Evolutionary conservation across 352 stramenopile species (phyloP).

Genomic region (Phytopythium aichiense): DNA sequence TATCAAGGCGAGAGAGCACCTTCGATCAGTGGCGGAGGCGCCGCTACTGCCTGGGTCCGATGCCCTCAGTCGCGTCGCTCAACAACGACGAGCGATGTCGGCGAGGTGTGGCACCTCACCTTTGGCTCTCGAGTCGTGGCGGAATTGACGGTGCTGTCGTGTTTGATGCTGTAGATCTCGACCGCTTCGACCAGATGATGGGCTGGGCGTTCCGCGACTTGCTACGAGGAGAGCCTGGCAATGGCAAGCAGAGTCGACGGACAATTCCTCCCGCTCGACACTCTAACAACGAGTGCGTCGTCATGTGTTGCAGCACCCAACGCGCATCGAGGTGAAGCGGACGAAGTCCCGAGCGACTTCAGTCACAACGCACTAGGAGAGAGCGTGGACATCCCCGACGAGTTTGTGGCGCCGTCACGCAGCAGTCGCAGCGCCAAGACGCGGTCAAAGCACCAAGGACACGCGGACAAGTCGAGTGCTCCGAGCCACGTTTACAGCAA

Average conservation of each 20-base stretch:
- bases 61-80: not conserved
- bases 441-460: constrained; percentile 11
- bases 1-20: not conserved
- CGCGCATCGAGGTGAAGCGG: no score
- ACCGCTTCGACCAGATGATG: constrained; percentile 54
- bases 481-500: constrained; percentile 29
- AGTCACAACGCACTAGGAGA: constrained; percentile 32
- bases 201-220: constrained; percentile 53
- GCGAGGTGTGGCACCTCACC: not conserved
- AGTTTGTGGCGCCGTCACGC: constrained; percentile 34
- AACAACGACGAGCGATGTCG: constrained; percentile 3
- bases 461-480: constrained; percentile 11
- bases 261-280: no score
- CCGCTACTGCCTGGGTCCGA: not conserved
- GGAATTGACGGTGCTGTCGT: not conserved
- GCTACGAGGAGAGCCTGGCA: not conserved
- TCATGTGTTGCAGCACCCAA: not conserved
- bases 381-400: constrained; percentile 24
- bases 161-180: constrained; percentile 30
- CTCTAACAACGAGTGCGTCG: not conserved
- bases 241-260: constrained; percentile 7
- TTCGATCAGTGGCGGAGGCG: not conserved
- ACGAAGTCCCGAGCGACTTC: constrained; percentile 17
- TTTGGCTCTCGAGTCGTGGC: not conserved
- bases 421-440: constrained; percentile 1